Conservation (phyloP, 2,329 filamentous ascomycete genomes). For the Aspergillus sp. region DNA sequence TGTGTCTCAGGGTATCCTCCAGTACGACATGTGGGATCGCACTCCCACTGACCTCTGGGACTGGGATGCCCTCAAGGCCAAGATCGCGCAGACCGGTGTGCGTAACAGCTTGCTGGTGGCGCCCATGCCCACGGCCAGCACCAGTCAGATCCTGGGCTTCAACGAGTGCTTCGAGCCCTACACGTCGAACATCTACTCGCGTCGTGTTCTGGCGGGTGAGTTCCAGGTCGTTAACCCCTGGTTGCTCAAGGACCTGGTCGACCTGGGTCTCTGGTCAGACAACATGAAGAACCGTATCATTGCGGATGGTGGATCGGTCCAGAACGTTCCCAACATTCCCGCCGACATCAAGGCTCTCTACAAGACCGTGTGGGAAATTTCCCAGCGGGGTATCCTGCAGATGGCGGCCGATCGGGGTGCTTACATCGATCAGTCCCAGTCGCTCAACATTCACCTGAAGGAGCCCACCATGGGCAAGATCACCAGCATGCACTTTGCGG, state of each 20-base stretch:
- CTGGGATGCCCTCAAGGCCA: conserved; percentile 82
- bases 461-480: conserved; percentile 99
- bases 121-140: conserved; percentile 96
- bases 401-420: conserved; percentile 98
- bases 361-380: conserved; percentile 99
- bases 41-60: conserved; percentile 95
- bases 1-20: conserved; percentile 90
- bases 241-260: conserved; percentile 96
- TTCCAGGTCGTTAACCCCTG: conserved; percentile 99
- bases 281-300: conserved; percentile 99
- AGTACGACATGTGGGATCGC: conserved; percentile 98
- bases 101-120: conserved; percentile 95
- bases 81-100: conserved; percentile 89
- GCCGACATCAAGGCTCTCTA: conserved; percentile 94
- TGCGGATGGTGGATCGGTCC: conserved; percentile 89
- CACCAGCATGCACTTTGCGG: conserved; percentile 98
- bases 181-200: conserved; percentile 99
- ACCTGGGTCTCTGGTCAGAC: conserved; percentile 97
- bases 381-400: conserved; percentile 89
- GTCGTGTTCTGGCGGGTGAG: conserved; percentile 94
- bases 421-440: conserved; percentile 98
- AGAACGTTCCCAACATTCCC: conserved; percentile 96
- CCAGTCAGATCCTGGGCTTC: conserved; percentile 96
- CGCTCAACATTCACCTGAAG: conserved; percentile 99
- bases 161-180: conserved; percentile 99